A percentile compares a stretch with the other conserved stretches of the same genome.
Evolutionary conservation across 352 stramenopile genomes (phyloP).

Genomic region (Pythium monospermum): DNA sequence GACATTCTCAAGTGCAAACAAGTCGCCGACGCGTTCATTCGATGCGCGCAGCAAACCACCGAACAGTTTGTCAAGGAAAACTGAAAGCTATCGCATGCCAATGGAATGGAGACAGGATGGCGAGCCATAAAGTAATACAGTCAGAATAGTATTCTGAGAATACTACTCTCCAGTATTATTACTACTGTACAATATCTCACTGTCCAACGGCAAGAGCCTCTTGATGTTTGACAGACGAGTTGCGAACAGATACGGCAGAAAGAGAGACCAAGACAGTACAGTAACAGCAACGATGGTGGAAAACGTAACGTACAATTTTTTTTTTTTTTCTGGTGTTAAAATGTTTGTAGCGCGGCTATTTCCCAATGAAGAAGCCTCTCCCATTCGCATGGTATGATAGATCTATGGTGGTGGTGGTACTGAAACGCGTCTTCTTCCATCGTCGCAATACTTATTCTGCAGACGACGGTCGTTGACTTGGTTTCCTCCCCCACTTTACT

Average conservation of each 20-base stretch:
- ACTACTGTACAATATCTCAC: too few relatives aligned
- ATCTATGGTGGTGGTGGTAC: neutral
- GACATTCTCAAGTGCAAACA: slow-evolving; percentile 83
- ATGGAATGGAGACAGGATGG: neutral
- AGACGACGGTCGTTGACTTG: neutral
- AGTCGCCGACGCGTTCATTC: slow-evolving; percentile 80
- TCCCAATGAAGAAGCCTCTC: slow-evolving; percentile 18
- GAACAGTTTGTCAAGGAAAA: slow-evolving; percentile 76
- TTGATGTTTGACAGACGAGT: neutral
- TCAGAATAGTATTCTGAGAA: neutral
- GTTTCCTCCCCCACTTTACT: too few relatives aligned
- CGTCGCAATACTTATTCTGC: slow-evolving; percentile 13
- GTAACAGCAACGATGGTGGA: neutral
- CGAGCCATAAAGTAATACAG: neutral
- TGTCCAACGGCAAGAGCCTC: too few relatives aligned
- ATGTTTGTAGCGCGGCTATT: slow-evolving; percentile 6
- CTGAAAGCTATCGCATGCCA: slow-evolving; percentile 2
- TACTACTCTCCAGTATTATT: too few relatives aligned
- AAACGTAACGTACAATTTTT: slow-evolving; percentile 21
- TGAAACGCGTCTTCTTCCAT: neutral
- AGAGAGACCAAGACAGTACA: too few relatives aligned
- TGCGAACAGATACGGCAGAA: too few relatives aligned
- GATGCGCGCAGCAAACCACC: slow-evolving; percentile 75
- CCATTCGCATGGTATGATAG: too few relatives aligned
- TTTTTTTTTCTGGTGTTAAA: neutral